Evolutionary conservation across 129 eudicot genomes (phyloP).

Genomic region (Sambucus nigra): DNA sequence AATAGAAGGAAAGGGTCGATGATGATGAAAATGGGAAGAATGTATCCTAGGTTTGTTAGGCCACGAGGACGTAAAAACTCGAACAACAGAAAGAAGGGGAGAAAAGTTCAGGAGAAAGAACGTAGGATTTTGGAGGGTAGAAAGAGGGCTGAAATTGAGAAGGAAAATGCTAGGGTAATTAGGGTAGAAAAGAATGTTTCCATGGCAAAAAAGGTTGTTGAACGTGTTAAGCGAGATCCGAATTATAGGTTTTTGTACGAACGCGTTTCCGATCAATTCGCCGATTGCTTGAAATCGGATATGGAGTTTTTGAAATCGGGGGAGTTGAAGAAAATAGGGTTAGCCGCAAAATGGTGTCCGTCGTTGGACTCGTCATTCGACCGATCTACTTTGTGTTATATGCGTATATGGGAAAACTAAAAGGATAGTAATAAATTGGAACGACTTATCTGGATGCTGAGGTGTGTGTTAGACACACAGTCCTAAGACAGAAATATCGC

Average conservation of each 20-base stretch:
- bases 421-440: too few relatives aligned
- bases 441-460: too few relatives aligned
- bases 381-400: constrained; percentile 1
- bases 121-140: not conserved
- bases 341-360: constrained; percentile 11
- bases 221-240: not conserved
- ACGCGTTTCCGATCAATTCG: constrained; percentile 9
- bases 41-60: not conserved
- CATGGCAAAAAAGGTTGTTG: constrained; percentile 5
- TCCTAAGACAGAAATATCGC: too few relatives aligned
- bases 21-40: not conserved
- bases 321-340: not conserved
- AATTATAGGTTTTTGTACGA: constrained; percentile 12
- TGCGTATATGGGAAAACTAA: too few relatives aligned
- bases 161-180: not conserved
- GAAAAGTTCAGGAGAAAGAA: not conserved
- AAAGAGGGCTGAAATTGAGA: not conserved
- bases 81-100: too few relatives aligned
- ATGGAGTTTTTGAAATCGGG: not conserved
- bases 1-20: not conserved
- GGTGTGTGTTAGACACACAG: too few relatives aligned
- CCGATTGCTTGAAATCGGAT: constrained; percentile 8
- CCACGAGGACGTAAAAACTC: not conserved
- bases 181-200: not conserved
- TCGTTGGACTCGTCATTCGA: constrained; percentile 11